Evolutionary conservation across 139 green algal species (phyloP), one percentile per base, ranked within the genome.

Genomic region (Trebouxia sp.): DNA sequence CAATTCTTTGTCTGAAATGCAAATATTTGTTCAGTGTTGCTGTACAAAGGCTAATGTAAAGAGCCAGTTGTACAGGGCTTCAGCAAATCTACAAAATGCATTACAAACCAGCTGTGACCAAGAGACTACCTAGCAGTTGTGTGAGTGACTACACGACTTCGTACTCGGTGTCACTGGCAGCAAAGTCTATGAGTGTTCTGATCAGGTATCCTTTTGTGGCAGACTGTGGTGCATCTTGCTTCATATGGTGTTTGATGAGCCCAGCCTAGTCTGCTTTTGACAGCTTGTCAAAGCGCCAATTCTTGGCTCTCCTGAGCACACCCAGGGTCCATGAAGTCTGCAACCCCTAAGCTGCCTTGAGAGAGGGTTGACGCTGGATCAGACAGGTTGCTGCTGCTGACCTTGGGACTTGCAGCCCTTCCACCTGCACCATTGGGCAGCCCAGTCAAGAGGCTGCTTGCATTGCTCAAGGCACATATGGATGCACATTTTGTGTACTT

Each of bases 181-280:
- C 58, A 69, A 69, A 69, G 30, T 69, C 58, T 30, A 69, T 69
- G 58, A 69, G 58, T 30, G 58, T 43, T 69, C 41, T 69, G 58
- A 69, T 30, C 58, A 69, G 58, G 58, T 69, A 42, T 42, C 58
- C 58, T 69, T 69, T 69, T 69, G 58, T 69, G 58, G 58, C 58
- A 69, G 58, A 69, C 58, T 69, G 58, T 69, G 58, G 58, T 69
- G 58, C n/a, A n/a, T n/a, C n/a, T n/a, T n/a, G n/a, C 56, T 67
- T 9, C 1, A 6, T 67, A 14, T 41, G 39, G 56, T 67, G 56
- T 28, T 67, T 28, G 1, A 67, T 7, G 20, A 67, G n/a, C 9
- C 56, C 56, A 15, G 7, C 56, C 56, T 41, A 28, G 28, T 67
- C 56, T 20, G 56, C 56, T 39, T 67, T 67, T 67, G 56, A 67